Base-by-base conservation (phyloP, 306 rosid genomes). In the Gleditsia sinensis region DNA sequence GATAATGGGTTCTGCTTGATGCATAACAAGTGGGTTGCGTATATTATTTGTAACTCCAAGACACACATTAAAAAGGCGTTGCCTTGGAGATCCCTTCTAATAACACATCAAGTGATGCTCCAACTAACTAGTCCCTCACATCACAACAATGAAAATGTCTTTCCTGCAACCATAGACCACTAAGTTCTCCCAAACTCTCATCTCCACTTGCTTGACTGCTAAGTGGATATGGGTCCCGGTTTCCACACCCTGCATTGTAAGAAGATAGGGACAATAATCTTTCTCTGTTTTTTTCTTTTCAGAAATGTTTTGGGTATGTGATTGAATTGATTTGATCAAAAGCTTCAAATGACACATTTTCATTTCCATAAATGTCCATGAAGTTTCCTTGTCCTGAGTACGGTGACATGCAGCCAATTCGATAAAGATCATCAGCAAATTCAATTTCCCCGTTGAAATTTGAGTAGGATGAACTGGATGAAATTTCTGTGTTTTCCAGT, bases 21-120 rank as follows among this genome's bases (percentile, higher is more conserved):
- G 74, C 39, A 72, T 24, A 56, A 72, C 80, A 68, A 56, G 72
- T 55, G 23, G 20, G 12, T 74, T 75, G 27, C 30, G 66, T 24
- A 64, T 51, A 40, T 66, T 76, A 60, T 64, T 78, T 42, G 63
- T 75, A 79, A 43, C 70, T 80, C 93, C 90, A 87, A 91, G 93
- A 81, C 88, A 83, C 78, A 90, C 98, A 58, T 79, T 86, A 91
- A 93, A n/a, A 93, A 93, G 88, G 90, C 77, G 98, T 77, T 80
- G 96, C 86, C 98, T 82, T 56, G 83, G 90, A 80, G 67, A 78
- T 68, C 82, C 73, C 65, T 45, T 36, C 69, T 53, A 34, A 84
- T 14, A 56, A 65, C 45, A 46, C 63, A 50, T 34, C 56, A 65
- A 36, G 32, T 59, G 30, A 46, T 45, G 70, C 24, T 23, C 53